Conservation (phyloP, 768 basidiomycete genomes). For the Gelatoporia subvermispora region DNA sequence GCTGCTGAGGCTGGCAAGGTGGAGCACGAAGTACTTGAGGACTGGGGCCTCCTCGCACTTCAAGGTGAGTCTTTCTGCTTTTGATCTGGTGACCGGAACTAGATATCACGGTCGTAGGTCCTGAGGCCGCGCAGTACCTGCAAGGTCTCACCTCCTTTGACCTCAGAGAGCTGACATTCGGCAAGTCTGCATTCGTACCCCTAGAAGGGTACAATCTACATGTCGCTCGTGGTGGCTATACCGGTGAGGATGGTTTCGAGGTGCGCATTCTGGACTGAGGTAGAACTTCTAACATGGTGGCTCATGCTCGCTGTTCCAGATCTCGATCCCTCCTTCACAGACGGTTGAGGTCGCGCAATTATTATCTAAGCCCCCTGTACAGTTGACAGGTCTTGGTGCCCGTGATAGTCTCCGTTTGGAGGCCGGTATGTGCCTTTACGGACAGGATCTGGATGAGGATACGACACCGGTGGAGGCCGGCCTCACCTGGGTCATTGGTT, state of each 20-base stretch:
- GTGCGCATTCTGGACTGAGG: slow-evolving; percentile 32
- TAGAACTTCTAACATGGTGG: background rate
- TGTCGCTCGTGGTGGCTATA: slow-evolving; percentile 93
- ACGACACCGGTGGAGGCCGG: slow-evolving; percentile 89
- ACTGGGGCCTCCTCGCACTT: slow-evolving; percentile 85
- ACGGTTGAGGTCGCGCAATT: slow-evolving; percentile 65
- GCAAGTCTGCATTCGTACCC: slow-evolving; percentile 74
- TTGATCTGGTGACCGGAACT: too few species aligned
- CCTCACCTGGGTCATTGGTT: slow-evolving; percentile 89
- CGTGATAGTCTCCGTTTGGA: slow-evolving; percentile 93
- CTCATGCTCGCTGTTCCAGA: too few species aligned
- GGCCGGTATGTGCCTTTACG: slow-evolving; percentile 96
- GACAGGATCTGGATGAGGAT: slow-evolving; percentile 85
- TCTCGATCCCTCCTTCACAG: slow-evolving; percentile 80
- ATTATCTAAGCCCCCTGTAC: slow-evolving; percentile 62
- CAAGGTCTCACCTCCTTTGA: slow-evolving; percentile 75
- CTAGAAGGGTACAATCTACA: slow-evolving; percentile 79
- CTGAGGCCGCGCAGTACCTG: slow-evolving; percentile 74
- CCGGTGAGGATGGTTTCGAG: slow-evolving; percentile 98
- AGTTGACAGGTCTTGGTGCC: slow-evolving; percentile 86
- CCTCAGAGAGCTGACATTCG: slow-evolving; percentile 73
- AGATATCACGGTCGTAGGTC: slow-evolving; percentile 44
- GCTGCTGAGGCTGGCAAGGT: slow-evolving; percentile 54
- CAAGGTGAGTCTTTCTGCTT: slow-evolving; percentile 57
- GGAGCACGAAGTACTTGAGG: slow-evolving; percentile 74